These are phyloP conservation scores for Heterobasidion occidentale DNA, from an alignment of 1,284 basidiomycete genomes.

Conservation along the genomic window DNA sequence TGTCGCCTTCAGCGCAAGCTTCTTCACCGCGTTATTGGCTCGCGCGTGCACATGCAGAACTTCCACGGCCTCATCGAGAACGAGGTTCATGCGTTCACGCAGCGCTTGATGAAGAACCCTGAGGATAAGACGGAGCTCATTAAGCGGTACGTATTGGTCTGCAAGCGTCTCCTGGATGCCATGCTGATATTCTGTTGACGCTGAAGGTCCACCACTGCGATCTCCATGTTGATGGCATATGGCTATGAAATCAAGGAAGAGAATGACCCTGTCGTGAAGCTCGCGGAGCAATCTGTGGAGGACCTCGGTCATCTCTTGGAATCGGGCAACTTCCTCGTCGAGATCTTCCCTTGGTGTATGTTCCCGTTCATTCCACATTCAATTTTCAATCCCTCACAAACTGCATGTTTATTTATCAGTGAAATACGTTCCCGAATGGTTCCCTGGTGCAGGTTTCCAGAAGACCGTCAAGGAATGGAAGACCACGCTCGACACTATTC, in stretches of 20 bases:
- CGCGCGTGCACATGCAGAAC: not conserved
- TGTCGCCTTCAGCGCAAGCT: not conserved
- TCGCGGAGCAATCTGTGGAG: constrained; percentile 15
- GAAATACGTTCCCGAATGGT: constrained; percentile 25
- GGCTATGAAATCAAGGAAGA: constrained; percentile 20
- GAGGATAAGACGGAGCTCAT: not conserved
- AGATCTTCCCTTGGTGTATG: constrained; percentile 23
- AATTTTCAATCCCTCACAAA: not conserved
- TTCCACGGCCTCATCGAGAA: constrained; percentile 17
- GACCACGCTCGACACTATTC: constrained; percentile 9
- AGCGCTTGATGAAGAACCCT: not conserved
- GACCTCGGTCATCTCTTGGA: constrained; percentile 12
- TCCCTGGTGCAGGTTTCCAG: constrained; percentile 28
- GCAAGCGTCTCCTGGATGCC: not conserved
- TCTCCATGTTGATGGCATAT: constrained; percentile 23
- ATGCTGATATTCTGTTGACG: not conserved
- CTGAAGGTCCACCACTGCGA: constrained; percentile 19
- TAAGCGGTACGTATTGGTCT: not conserved
- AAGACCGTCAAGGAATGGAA: constrained; percentile 15
- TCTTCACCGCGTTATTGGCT: not conserved
- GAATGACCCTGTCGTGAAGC: constrained; percentile 17
- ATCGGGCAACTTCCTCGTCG: constrained; percentile 24
- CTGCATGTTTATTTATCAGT: constrained; percentile 14
- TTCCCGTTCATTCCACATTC: not conserved
- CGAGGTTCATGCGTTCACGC: not conserved